Evolutionary conservation across 257 asterid species (phyloP).

Genomic region (Ehretia macrophylla): DNA sequence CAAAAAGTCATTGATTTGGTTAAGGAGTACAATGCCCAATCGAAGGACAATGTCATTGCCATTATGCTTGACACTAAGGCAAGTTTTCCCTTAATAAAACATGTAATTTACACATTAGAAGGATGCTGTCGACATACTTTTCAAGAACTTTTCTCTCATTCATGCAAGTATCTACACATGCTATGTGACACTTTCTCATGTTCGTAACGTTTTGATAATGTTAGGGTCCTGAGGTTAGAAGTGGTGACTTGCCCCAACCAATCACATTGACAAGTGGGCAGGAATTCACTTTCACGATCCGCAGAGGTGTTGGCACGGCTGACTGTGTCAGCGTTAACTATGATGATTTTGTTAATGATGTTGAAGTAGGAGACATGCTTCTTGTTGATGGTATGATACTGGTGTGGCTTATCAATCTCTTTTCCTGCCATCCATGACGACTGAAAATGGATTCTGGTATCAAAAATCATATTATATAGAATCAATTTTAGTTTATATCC

Average conservation of each 20-base stretch:
- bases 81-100: slow-evolving; percentile 18
- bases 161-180: too few species aligned
- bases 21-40: slow-evolving; percentile 82
- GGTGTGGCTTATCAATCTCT: slow-evolving; percentile 1
- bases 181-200: slow-evolving; percentile 3
- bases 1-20: slow-evolving; percentile 96
- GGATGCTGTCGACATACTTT: too few species aligned
- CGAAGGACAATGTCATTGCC: slow-evolving; percentile 92
- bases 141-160: too few species aligned
- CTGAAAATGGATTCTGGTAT: background rate
- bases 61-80: slow-evolving; percentile 99
- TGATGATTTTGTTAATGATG: slow-evolving; percentile 97
- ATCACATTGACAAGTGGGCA: slow-evolving; percentile 67
- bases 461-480: background rate
- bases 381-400: slow-evolving; percentile 80
- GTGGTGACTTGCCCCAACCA: slow-evolving; percentile 99
- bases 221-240: slow-evolving; percentile 99
- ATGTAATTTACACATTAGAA: background rate
- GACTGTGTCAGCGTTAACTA: slow-evolving; percentile 95
- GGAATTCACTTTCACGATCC: slow-evolving; percentile 94
- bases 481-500: too few species aligned
- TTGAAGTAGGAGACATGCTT: slow-evolving; percentile 92
- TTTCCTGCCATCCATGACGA: background rate
- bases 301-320: slow-evolving; percentile 89
- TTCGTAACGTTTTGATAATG: slow-evolving; percentile 21